Base-by-base conservation (phyloP, 116 monocot species). In the Cymodocea nodosa region DNA sequence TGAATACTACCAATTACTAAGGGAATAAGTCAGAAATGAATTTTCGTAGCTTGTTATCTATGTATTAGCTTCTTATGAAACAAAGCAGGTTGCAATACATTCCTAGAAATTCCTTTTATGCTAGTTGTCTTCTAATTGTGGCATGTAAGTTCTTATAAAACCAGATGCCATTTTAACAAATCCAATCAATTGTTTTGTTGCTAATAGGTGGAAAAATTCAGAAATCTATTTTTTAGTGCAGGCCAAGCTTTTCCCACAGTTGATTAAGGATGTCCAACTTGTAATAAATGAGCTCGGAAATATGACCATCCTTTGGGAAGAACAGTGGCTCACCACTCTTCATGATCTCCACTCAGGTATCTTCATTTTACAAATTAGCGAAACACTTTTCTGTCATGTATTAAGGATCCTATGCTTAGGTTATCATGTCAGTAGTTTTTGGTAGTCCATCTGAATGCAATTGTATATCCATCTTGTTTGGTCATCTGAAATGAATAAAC, bases 271-370 rank as follows among this genome's bases (percentile, higher is more conserved):
- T 82, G 97, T 88, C 75, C 81, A 78, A 62, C 82, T 97, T 69
- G 82, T 85, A 37, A 88, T 91, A 68, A 83, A 79, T 73, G 84
- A 91, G 71, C 77, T 97, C 13, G 91, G 80, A 35, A 69, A 71
- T 24, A 86, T 97, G n/a, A 97, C 91, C 62, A 80, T 91, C 62
- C 88, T 97, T 63, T 97, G 97, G 97, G 97, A 97, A 76, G 97
- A 97, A 70, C 97, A 85, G 23, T 97, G 97, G 97, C 83, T 97
- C 25, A 88, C 82, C 73, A 97, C 88, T 23, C 84, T 97, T 67
- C 97, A 97, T 69, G 97, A 97, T 91, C 88, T 97, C 68, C 97
- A 82, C 82, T 74, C 83, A 69, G 97, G 97, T 91, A 77, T 36
- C 16, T 48, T 23, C 23, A 17, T 57, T 17, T 58, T 17, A 53